Evolutionary conservation across 1,284 basidiomycete genomes (phyloP).

Genomic region (Ganoderma multipileum): DNA sequence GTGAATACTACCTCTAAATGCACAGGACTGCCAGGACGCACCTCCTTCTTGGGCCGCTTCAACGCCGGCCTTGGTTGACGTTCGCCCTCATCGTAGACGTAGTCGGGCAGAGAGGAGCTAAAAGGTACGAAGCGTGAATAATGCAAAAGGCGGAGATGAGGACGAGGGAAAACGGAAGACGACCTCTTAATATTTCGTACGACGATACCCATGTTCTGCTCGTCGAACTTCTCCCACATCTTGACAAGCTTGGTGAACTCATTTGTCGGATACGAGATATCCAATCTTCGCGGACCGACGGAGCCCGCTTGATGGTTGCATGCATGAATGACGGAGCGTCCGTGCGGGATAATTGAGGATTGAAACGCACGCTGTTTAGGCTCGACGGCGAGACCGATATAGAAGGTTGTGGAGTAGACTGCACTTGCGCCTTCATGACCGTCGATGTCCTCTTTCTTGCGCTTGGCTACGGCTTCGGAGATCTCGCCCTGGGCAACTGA

Average conservation of each 20-base stretch:
- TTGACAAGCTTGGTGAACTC: constrained; percentile 97
- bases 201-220: constrained; percentile 92
- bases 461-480: constrained; percentile 71
- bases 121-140: constrained; percentile 20
- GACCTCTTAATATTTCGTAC: constrained; percentile 92
- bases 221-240: constrained; percentile 96
- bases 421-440: constrained; percentile 79
- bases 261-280: constrained; percentile 96
- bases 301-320: constrained; percentile 59
- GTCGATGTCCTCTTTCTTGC: constrained; percentile 84
- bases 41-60: constrained; percentile 80
- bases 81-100: constrained; percentile 84
- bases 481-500: constrained; percentile 92
- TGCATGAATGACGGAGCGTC: constrained; percentile 22
- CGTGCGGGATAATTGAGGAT: background rate
- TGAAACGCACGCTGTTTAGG: constrained; percentile 82
- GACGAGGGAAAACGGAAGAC: constrained; percentile 1
- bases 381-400: constrained; percentile 94
- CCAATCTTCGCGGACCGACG: constrained; percentile 81
- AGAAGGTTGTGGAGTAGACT: constrained; percentile 95
- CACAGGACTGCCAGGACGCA: constrained; percentile 47
- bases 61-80: constrained; percentile 71
- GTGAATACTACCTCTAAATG: constrained; percentile 6
- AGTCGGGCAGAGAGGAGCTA: constrained; percentile 79
- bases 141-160: background rate